Percentiles rank a stretch among this genome's conserved stretches.
Evolutionary conservation across 768 basidiomycete genomes (phyloP).

Genomic region (Agaricus subrufescens): DNA sequence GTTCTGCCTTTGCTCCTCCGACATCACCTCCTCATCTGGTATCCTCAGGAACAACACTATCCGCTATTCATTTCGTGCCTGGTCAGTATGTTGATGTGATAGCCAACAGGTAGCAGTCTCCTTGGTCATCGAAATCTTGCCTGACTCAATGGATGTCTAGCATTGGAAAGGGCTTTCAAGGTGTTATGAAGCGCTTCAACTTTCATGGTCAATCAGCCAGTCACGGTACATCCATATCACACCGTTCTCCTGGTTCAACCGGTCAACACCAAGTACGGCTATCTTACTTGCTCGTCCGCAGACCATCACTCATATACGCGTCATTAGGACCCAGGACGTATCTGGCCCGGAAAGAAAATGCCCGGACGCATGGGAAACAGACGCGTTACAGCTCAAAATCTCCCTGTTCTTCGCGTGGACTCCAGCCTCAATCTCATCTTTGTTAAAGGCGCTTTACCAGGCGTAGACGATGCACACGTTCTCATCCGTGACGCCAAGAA

Average conservation of each 20-base stretch:
- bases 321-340: conserved; percentile 85
- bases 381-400: conserved; percentile 81
- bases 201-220: conserved; percentile 89
- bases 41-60: conserved; percentile 73
- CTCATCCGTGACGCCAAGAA: conserved; percentile 87
- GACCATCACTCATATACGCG: not conserved
- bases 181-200: conserved; percentile 94
- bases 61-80: conserved; percentile 93
- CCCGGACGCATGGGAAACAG: conserved; percentile 87
- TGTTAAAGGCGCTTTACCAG: conserved; percentile 89
- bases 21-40: not conserved
- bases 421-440: conserved; percentile 81
- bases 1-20: not conserved
- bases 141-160: conserved; percentile 32
- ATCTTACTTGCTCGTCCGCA: not conserved
- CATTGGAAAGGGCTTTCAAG: conserved; percentile 96
- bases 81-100: conserved; percentile 94
- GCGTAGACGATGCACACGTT: conserved; percentile 84
- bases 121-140: not conserved
- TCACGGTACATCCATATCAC: conserved; percentile 94
- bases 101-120: conserved; percentile 69
- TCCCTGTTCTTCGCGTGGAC: conserved; percentile 87
- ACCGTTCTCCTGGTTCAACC: conserved; percentile 89
- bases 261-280: conserved; percentile 83
- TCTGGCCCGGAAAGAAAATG: conserved; percentile 99